phyloP scores from a whole-genome alignment of 2,329 filamentous ascomycete genomes.

The Fusarium cicatricum region DNA sequence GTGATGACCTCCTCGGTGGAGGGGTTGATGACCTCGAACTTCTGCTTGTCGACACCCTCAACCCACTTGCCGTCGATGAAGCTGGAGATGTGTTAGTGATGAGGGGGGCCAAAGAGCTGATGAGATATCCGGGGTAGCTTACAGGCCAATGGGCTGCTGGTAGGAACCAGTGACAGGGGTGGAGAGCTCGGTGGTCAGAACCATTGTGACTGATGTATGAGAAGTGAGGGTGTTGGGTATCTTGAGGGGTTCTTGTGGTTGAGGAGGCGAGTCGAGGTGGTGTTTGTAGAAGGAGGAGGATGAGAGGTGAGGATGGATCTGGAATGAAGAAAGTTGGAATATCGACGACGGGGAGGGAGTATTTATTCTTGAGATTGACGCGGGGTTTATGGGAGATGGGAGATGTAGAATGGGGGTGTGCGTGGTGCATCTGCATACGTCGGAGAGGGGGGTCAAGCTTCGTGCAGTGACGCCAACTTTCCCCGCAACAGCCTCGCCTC shows the following conservation, averaged over 20 bases:
- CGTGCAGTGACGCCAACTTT: no score
- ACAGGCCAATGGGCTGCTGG: conserved; percentile 69
- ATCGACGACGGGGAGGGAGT: conserved; percentile 34
- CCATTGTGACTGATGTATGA: conserved; percentile 35
- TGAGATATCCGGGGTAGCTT: conserved; percentile 44
- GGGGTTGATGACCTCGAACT: conserved; percentile 93
- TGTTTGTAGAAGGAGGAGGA: conserved; percentile 26
- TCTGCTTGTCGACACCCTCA: conserved; percentile 80
- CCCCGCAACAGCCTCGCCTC: no score
- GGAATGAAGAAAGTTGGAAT: conserved; percentile 23
- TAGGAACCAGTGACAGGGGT: conserved; percentile 71
- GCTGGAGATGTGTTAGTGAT: conserved; percentile 52
- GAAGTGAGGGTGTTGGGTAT: conserved; percentile 34
- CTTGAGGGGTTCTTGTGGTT: conserved; percentile 14
- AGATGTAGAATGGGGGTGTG: conserved; percentile 17
- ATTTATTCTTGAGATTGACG: conserved; percentile 41
- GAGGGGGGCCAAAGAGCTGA: background rate
- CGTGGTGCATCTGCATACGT: background rate
- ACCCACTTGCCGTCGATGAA: conserved; percentile 97
- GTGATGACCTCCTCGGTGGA: conserved; percentile 84
- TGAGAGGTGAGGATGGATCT: conserved; percentile 39
- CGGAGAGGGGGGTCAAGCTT: conserved; percentile 20
- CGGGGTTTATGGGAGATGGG: conserved; percentile 33
- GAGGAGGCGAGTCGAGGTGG: conserved; percentile 21
- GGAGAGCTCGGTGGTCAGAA: conserved; percentile 67